Base-by-base conservation (phyloP, 1,139 yeast species). In the Suhomyces kunorum region DNA sequence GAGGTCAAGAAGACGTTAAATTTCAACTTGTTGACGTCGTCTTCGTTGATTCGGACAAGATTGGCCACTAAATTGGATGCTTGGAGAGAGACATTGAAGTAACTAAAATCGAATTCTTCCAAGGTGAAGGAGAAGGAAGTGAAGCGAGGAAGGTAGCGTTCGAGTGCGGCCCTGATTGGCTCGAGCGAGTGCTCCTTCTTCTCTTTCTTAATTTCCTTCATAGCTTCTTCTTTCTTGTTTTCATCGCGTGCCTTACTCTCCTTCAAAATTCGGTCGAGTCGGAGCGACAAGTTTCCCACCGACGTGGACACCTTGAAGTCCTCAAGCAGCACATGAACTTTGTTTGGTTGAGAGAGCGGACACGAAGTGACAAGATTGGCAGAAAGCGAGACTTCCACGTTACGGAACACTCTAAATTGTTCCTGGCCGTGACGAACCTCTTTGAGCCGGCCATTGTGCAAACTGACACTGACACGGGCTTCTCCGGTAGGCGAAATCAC, bases 361-460 rank as follows among this genome's bases (percentile, higher is more conserved):
- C 68, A 64, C 15, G 54, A 49, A 14, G 63, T 42, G 4, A 58
- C 50, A 8, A 62, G 53, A 38, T 61, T 62, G 42, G 60, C 61
- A 14, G 49, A 45, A 13, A 68, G 42, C 7, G 48, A 48, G 15
- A 68, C 42, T 42, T 67, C 74, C 13, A 65, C 43, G 43, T 61
- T 68, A 42, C 71, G 53, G 47, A 66, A 63, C n/a, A 65, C 45
- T 17, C 49, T 61, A 23, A 50, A 47, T 14, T 45, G 48, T 16
- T 46, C 44, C 6, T 38, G 22, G 5, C 46, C 41, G 18, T 52
- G 51, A 3, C 49, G 42, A 2, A 41, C 35, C 9, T 57, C 59
- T 32, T 56, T 59, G 8, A 68, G 43, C 36, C 50, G 56, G 6
- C 74, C 72, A 43, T 67, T 63, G 33, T 64, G 51, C 13, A 64